These are phyloP conservation scores for Syzygium syzygioides DNA, from an alignment of 441 rosid species.

Conservation along the genomic window DNA sequence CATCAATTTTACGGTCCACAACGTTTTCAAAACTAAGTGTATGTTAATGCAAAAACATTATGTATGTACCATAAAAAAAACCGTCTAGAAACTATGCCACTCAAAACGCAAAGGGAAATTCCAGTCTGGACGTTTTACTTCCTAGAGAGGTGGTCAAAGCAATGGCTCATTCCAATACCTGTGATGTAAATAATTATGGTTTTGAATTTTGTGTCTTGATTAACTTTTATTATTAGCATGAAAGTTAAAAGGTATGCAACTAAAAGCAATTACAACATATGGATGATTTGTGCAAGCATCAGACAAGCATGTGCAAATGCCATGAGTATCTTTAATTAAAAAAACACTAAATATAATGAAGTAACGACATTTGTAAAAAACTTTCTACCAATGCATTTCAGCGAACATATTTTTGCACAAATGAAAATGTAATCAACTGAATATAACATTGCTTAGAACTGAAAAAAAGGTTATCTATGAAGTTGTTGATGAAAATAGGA, in stretches of 20 bases:
- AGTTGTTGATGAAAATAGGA: no score
- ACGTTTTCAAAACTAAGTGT: not conserved
- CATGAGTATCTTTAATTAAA: not conserved
- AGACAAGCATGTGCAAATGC: not conserved
- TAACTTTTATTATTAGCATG: not conserved
- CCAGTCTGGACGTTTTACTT: accelerated
- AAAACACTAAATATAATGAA: not conserved
- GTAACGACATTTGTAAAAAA: not conserved
- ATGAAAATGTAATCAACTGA: no score
- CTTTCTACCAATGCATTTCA: accelerated
- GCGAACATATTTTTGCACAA: not conserved
- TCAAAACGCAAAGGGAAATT: not conserved
- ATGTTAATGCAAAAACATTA: not conserved
- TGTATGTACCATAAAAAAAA: no score
- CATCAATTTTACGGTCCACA: no score
- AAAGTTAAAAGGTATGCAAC: not conserved
- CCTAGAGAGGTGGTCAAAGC: not conserved
- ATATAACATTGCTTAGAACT: not conserved
- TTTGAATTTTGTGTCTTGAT: no score
- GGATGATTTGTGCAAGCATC: not conserved
- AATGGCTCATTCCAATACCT: not conserved
- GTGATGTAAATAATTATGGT: not conserved
- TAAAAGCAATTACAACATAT: not conserved
- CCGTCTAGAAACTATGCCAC: accelerated
- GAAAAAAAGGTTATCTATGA: not conserved